Conservation (phyloP, 208 protist species). For the Leishmania martiniquensis region DNA sequence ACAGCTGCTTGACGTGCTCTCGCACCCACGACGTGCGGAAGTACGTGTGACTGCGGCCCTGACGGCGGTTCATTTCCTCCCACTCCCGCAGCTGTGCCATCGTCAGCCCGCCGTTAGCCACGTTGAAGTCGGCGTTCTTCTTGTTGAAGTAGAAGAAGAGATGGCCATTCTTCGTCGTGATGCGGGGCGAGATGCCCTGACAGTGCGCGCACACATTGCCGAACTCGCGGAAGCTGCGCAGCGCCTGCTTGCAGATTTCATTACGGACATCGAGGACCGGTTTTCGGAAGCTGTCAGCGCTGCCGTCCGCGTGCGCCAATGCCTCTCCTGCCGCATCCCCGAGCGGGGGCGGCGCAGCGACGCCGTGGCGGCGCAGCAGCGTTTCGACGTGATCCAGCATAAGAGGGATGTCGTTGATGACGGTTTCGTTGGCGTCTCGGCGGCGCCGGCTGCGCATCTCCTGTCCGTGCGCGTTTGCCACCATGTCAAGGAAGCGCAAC, state of each 20-base stretch:
- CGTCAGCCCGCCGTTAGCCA: conserved; percentile 56
- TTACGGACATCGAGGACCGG: conserved; percentile 74
- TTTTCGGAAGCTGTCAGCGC: conserved; percentile 25
- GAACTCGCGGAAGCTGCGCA: conserved; percentile 65
- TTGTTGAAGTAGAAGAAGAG: conserved; percentile 89
- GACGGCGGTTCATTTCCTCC: conserved; percentile 60
- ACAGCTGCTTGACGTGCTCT: conserved; percentile 87
- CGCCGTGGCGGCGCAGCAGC: conserved; percentile 41
- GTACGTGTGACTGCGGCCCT: conserved; percentile 75
- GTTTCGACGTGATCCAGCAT: conserved; percentile 67
- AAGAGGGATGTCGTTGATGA: conserved; percentile 64
- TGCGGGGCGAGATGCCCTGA: conserved; percentile 67
- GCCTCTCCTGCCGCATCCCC: neutral
- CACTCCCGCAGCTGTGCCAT: conserved; percentile 62
- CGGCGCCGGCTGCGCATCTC: conserved; percentile 45
- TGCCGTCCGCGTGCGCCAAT: neutral
- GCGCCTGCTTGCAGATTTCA: conserved; percentile 70
- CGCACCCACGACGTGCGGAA: conserved; percentile 57
- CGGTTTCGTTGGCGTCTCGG: conserved; percentile 67
- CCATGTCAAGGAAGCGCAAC: conserved; percentile 78
- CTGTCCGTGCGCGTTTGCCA: conserved; percentile 61
- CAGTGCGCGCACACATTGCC: conserved; percentile 77
- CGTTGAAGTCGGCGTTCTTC: conserved; percentile 59
- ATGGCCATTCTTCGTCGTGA: conserved; percentile 77
- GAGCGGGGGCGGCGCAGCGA: neutral